Evolutionary conservation across 2,329 filamentous ascomycete species (phyloP).

Genomic region (Blumeriella jaapii): DNA sequence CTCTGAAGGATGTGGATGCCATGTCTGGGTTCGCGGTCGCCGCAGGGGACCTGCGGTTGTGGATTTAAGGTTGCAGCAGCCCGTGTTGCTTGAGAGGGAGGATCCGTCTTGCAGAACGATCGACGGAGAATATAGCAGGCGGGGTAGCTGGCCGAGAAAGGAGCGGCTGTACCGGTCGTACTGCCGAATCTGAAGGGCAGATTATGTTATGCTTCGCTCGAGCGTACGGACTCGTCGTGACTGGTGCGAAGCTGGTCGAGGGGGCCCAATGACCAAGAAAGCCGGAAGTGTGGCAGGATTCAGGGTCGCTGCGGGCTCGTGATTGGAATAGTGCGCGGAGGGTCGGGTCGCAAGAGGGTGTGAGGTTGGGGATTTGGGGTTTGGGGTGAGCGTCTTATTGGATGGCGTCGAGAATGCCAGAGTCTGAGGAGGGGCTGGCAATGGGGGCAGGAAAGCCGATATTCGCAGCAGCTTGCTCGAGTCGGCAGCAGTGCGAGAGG

Average conservation of each 20-base stretch:
- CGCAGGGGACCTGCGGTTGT: conserved; percentile 16
- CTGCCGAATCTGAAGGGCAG: conserved; percentile 17
- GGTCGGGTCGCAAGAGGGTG: neutral
- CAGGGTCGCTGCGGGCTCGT: conserved; percentile 18
- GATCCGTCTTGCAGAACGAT: conserved; percentile 7
- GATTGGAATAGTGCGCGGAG: conserved; percentile 8
- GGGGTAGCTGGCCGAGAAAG: conserved; percentile 1
- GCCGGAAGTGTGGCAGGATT: conserved; percentile 12
- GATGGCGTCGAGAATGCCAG: neutral
- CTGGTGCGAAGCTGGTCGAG: conserved; percentile 14
- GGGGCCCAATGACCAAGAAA: conserved; percentile 27
- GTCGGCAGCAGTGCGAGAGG: conserved; percentile 3
- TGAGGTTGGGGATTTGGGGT: conserved; percentile 3
- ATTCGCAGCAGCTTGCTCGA: conserved; percentile 7
- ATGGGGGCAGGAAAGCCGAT: neutral
- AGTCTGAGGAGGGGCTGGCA: neutral
- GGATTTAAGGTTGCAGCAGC: conserved; percentile 11
- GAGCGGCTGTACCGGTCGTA: conserved; percentile 8
- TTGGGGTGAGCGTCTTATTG: conserved; percentile 4
- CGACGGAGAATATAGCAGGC: conserved; percentile 9
- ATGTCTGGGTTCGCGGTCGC: conserved; percentile 35
- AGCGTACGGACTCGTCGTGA: conserved; percentile 20
- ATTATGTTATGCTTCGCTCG: conserved; percentile 26
- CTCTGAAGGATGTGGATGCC: conserved; percentile 81
- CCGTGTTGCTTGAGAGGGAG: conserved; percentile 8